Evolutionary conservation across 2,329 filamentous ascomycete species (phyloP), one percentile per base, ranked within the genome.

Genomic region (Cryphonectria japonica): DNA sequence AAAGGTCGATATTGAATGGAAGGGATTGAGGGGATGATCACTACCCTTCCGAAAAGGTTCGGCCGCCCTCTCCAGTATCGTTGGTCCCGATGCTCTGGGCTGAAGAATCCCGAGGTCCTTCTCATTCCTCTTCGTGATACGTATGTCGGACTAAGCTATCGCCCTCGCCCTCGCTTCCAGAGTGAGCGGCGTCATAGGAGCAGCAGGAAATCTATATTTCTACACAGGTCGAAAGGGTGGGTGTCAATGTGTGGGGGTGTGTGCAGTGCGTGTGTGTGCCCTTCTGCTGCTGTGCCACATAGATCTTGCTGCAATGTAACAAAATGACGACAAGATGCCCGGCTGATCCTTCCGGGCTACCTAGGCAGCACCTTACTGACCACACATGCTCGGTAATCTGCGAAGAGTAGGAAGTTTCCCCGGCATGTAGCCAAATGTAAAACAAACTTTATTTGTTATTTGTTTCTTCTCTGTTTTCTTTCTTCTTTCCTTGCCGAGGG

Each of bases 291-390:
- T 6, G 52, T 57, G 13, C n/a, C 26, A 59, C 54, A 59, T 1
- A 59, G 54, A 59, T 59, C 54, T 32, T 59, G 54, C 54, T 57
- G 52, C 52, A 57, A 16, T 57, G 52, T 57, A 57, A 57, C 46
- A n/a, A 50, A 11, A 50, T 50, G 46, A 57, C 52, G 52, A 29
- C 52, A 29, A 54, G 52, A 11, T 29, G 13, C 8, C n/a, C 43
- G 43, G 50, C 50, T 54, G 50, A 54, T 54, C n/a, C 13, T 6
- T 50, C 46, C n/a, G n/a, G 29, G 34, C 29, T 26, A 26, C 26
- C 26, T 26, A 26, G 26, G 26, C 26, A 59, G 19, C 26, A 59
- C 34, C 34, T 39, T 34, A 34, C 26, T 57, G 16, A 34, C 32
- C 54, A 1, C 26, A 14, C 29, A 32, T 19, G 54, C 29, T 29